A percentile compares a stretch with the other conserved stretches of the same genome.
Conservation (phyloP, 441 rosid species). For the Oxalis stricta region DNA sequence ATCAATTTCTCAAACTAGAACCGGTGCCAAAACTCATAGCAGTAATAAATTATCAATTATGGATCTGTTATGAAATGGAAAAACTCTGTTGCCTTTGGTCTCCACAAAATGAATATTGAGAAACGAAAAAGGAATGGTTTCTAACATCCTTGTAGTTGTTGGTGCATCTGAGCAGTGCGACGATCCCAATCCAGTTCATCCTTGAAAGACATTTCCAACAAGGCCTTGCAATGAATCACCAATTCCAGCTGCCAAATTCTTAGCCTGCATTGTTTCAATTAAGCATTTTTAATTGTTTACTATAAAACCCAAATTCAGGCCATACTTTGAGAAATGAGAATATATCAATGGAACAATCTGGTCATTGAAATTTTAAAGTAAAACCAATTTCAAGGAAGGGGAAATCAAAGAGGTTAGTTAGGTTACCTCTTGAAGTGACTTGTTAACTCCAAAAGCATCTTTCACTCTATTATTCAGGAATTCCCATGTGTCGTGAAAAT, state of each 20-base stretch:
- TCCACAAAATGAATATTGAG: too few relatives aligned
- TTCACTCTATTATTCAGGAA: constrained; percentile 70
- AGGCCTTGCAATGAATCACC: constrained; percentile 78
- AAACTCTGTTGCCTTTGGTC: too few relatives aligned
- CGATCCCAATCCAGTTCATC: too few relatives aligned
- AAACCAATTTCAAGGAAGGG: background rate
- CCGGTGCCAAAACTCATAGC: too few relatives aligned
- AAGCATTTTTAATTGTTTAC: constrained; percentile 1
- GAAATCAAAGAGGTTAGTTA: background rate
- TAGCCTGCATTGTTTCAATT: constrained; percentile 39
- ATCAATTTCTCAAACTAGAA: too few relatives aligned
- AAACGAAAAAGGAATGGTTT: too few relatives aligned
- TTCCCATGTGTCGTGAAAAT: constrained; percentile 57
- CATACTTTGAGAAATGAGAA: background rate
- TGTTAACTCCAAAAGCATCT: constrained; percentile 83
- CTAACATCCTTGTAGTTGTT: too few relatives aligned
- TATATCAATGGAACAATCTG: too few relatives aligned
- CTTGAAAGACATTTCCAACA: constrained; percentile 37
- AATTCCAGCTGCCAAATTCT: constrained; percentile 80
- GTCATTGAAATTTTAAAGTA: background rate
- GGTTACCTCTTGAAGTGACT: constrained; percentile 69
- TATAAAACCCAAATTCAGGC: background rate
- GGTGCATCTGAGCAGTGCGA: too few relatives aligned
- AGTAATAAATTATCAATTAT: too few relatives aligned
- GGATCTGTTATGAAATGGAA: too few relatives aligned